Conservation (phyloP, 2,329 filamentous ascomycete species). For the Diaporthe ilicicola region DNA sequence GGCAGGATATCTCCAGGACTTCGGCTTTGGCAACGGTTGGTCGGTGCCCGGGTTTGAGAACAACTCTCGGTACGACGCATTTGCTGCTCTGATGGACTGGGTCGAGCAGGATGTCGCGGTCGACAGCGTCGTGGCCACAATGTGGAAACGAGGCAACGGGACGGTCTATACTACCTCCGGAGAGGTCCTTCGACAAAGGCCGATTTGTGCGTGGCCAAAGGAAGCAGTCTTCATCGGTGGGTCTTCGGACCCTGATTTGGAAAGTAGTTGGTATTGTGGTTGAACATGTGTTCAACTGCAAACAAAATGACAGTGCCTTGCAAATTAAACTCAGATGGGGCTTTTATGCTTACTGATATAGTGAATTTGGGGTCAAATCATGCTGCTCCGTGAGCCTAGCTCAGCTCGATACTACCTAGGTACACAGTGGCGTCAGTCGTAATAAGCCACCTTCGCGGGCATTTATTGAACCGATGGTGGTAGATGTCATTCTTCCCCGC, state of each 20-base stretch:
- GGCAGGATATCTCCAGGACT: constrained; percentile 30
- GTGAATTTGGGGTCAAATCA: not conserved
- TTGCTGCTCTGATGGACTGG: constrained; percentile 34
- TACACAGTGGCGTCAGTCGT: not conserved
- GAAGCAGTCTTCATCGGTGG: constrained; percentile 23
- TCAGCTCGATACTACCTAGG: not conserved
- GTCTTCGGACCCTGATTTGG: constrained; percentile 8
- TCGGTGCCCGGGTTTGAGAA: constrained; percentile 37
- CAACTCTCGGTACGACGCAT: constrained; percentile 45
- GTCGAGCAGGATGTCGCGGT: constrained; percentile 35
- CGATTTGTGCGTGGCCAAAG: constrained; percentile 39
- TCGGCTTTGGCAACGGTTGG: constrained; percentile 35
- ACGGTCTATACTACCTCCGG: constrained; percentile 27
- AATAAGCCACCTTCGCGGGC: not conserved
- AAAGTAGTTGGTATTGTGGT: constrained; percentile 22
- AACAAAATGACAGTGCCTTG: not conserved
- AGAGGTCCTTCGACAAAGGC: constrained; percentile 37
- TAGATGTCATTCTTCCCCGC: not conserved
- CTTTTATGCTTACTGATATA: not conserved
- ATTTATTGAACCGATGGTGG: not conserved
- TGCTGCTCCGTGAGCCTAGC: not conserved
- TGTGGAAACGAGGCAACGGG: constrained; percentile 31
- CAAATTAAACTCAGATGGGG: not conserved
- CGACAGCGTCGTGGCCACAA: constrained; percentile 31
- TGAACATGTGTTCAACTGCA: not conserved